Evolutionary conservation across 179 eudicot genomes (phyloP), one percentile per base, ranked within the genome.

Genomic region (Amaranthus tricolor): DNA sequence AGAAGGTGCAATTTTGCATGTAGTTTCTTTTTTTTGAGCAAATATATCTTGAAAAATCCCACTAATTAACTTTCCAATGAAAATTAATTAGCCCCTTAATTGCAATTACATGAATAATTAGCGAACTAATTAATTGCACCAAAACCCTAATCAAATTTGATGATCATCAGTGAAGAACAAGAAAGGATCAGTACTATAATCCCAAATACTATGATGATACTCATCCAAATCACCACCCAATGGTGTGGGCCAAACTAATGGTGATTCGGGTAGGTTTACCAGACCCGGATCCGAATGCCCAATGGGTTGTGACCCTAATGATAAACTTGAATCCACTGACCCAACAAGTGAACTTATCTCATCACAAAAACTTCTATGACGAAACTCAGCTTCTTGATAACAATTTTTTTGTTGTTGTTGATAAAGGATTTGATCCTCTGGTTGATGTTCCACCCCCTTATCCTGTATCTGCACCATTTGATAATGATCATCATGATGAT

Each of bases 171-270:
- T 31, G 68, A 84, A 90, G 58, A 81, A 85, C 71, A 83, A 78
- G 67, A 82, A 88, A 20, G 95, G 89, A 65, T 89, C 85, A 9
- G 80, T 84, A 7, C 82, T 83, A 68, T 90, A 87, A 66, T 90
- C 96, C 96, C 96, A 90, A 13, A 88, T 56, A 6, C 80, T 70
- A 5, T 85, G 64, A 0, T 84, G 85, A 21, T 83, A 88, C 74
- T 88, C 89, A 40, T 84, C 88, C 24, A 84, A 82, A 6, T 76
- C 77, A 4, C 43, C 70, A 8, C 20, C 57, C 4, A 73, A 51
- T 0, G 79, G 47, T 57, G 77, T 47, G 45, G 85, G 86, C 96
- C 89, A 84, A 47, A 70, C 54, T 53, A 83, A 68, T 11, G 85
- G 76, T 0, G 81, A 80, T 19, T 72, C 84, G 52, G 81, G 71